Percentiles rank a stretch among this genome's conserved stretches.
phyloP scores from a whole-genome alignment of 495 filamentous ascomycete genomes.

The Lindgomyces ingoldianus region DNA sequence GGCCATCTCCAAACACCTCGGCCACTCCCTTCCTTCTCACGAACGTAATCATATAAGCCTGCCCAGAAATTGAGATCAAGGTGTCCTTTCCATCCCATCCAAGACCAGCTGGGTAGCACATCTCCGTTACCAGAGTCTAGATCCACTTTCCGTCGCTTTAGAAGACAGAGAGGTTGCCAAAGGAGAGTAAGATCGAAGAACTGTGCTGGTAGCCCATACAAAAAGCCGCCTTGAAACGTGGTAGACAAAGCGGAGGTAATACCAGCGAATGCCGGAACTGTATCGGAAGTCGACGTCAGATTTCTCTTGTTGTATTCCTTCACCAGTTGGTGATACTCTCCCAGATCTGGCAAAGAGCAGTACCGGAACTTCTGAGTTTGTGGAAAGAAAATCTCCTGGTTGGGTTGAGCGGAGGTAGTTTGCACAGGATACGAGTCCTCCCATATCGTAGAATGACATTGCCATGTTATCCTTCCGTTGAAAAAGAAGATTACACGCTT shows the following conservation, averaged over 20 bases:
- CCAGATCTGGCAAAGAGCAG: not conserved
- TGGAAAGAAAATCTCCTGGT: not conserved
- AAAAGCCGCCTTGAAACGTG: not conserved
- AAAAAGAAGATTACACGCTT: not conserved
- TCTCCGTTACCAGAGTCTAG: not conserved
- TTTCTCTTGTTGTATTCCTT: not conserved
- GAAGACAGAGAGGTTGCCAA: not conserved
- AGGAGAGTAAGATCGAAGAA: conserved; percentile 7
- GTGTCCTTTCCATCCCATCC: conserved; percentile 1
- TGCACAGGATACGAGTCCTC: not conserved
- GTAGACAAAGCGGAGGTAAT: not conserved
- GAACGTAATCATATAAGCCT: not conserved
- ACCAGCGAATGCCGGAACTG: not conserved
- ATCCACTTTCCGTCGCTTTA: not conserved
- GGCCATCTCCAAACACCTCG: not conserved
- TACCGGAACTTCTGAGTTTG: not conserved
- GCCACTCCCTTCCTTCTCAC: not conserved
- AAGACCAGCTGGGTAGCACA: conserved; percentile 9
- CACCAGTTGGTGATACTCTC: not conserved
- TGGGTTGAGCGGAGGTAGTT: not conserved
- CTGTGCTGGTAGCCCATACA: not conserved
- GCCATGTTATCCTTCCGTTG: not conserved
- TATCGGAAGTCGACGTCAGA: not conserved
- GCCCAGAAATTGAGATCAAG: not conserved
- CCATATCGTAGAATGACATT: not conserved